Evolutionary conservation across 1,284 basidiomycete genomes (phyloP), one percentile per base, ranked within the genome.

Genomic region (Trichosporon inkin): DNA sequence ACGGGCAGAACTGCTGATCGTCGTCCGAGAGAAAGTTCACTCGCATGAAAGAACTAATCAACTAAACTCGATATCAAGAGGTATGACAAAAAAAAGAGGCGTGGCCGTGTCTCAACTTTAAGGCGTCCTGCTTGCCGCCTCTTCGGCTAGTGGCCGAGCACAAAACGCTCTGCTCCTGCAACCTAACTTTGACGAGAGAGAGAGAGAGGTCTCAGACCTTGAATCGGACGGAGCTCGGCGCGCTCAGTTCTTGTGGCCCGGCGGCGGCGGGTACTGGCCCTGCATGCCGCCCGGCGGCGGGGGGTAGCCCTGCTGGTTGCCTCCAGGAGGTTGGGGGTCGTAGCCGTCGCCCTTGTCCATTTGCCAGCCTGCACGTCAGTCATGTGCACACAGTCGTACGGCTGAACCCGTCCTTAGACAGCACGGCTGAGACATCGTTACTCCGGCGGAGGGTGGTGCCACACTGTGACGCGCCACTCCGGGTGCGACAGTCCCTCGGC

Each of bases 301-400:
- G 36, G 39, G 32, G 19, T 17, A n/a, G 40, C 39, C 40, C 40
- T 22, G 53, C 44, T 38, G 40, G 34, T n/a, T 20, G 8, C 47
- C 41, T 22, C 56, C 57, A 16, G 62, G 62, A 10, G 60, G 57
- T 19, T 59, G 53, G 2, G 63, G 63, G 53, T 64, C 63, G 58
- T 62, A 59, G n/a, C 63, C 63, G 41, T 64, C 63, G 38, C 63
- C 63, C 58, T 64, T 62, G 56, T 58, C 55, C 61, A 62, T 62
- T 34, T 62, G 34, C 63, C 63, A 64, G 24, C 52, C 63, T 64
- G 63, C 8, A 16, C 16, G 40, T 49, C 16, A 49, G 41, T 32
- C 10, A 13, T 8, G 16, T 16, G 35, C 34, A 35, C 13, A 10
- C 7, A 10, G 51, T 13, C 22, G 3, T 19, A 22, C 20, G 19